Evolutionary conservation across 73 alveolate genomes (phyloP).

Genomic region (Symbiodinium pilosum): DNA sequence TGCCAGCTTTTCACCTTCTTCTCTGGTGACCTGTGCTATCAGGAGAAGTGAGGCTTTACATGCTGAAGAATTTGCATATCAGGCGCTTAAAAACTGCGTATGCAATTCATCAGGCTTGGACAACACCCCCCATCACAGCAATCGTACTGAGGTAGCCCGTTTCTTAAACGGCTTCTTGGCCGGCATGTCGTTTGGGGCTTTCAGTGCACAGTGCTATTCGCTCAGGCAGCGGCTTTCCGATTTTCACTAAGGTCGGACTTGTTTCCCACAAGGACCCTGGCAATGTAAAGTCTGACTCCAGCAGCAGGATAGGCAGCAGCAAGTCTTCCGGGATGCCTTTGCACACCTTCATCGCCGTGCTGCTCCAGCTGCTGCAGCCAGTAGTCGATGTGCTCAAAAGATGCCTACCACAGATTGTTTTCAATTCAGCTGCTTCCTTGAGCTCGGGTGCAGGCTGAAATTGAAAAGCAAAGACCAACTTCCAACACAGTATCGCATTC

Average conservation of each 20-base stretch:
- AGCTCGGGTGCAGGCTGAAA: too few relatives aligned
- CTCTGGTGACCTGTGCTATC: constrained; percentile 27
- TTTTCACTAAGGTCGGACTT: constrained; percentile 82
- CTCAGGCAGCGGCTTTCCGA: constrained; percentile 44
- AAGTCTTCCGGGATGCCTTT: constrained; percentile 1
- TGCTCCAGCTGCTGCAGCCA: constrained; percentile 93
- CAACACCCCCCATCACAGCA: too few relatives aligned
- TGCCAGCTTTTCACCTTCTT: constrained; percentile 87
- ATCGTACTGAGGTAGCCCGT: too few relatives aligned
- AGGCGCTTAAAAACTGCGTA: too few relatives aligned
- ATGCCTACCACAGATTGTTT: neutral
- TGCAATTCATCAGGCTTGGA: too few relatives aligned
- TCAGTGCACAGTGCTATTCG: too few relatives aligned
- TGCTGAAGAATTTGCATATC: too few relatives aligned
- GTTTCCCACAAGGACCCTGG: constrained; percentile 91
- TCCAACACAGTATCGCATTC: too few relatives aligned
- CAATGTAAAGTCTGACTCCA: neutral
- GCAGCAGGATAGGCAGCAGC: neutral
- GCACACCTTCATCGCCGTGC: constrained; percentile 92
- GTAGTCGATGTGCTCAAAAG: constrained; percentile 91
- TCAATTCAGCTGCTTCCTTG: neutral
- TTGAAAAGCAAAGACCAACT: too few relatives aligned
- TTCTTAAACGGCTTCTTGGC: too few relatives aligned
- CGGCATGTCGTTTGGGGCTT: too few relatives aligned
- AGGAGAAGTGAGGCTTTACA: too few relatives aligned